Evolutionary conservation across 257 asterid species (phyloP).

Genomic region (Paulownia fortunei): DNA sequence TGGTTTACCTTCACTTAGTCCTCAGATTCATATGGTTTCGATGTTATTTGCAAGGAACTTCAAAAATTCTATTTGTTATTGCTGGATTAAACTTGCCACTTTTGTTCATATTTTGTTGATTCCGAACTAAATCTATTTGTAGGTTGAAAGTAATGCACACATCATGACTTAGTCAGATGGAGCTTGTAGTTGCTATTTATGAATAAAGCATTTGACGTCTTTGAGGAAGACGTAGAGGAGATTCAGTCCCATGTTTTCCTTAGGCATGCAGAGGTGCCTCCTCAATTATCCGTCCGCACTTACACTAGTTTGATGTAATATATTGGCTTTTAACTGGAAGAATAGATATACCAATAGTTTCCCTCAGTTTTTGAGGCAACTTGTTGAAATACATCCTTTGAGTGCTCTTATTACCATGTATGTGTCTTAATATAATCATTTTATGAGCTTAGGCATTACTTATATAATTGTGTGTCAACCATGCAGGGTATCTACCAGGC

Average conservation of each 20-base stretch:
- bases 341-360: not conserved
- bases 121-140: not conserved
- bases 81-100: not conserved
- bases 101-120: no score
- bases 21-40: no score
- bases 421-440: no score
- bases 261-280: constrained; percentile 56
- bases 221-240: constrained; percentile 54
- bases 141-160: constrained; percentile 60
- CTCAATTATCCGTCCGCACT: not conserved
- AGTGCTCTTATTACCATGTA: not conserved
- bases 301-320: no score
- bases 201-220: constrained; percentile 58
- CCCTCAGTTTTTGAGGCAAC: not conserved
- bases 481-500: no score
- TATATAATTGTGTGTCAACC: no score
- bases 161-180: constrained; percentile 61
- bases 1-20: no score
- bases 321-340: not conserved
- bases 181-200: constrained; percentile 56
- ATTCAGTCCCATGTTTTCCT: no score
- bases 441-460: not conserved
- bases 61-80: no score
- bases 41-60: no score
- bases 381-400: not conserved